These are phyloP conservation scores for Helichrysum umbraculigerum DNA, from an alignment of 129 eudicot genomes.

Conservation along the genomic window DNA sequence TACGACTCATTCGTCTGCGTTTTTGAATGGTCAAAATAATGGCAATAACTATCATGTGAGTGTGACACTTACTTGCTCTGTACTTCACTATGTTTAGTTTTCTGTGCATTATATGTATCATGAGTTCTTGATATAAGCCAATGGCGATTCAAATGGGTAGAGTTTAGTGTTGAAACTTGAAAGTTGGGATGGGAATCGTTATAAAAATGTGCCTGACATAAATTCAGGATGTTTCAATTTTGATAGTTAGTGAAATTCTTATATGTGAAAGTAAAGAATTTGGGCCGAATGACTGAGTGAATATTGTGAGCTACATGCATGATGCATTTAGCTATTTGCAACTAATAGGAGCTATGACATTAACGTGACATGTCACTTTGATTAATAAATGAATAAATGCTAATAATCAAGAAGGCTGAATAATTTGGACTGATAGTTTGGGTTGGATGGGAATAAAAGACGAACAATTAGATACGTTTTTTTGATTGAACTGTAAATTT, in stretches of 20 bases:
- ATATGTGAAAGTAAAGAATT: neutral
- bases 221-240: neutral
- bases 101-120: neutral
- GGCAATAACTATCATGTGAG: conserved; percentile 31
- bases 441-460: neutral
- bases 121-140: neutral
- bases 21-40: conserved; percentile 26
- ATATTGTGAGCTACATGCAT: neutral
- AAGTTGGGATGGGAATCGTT: neutral
- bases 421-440: neutral
- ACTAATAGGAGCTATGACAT: conserved; percentile 15
- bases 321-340: neutral
- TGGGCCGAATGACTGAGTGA: neutral
- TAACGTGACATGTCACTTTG: neutral
- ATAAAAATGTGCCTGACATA: neutral
- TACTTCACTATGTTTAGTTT: neutral
- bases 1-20: conserved; percentile 49
- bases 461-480: neutral
- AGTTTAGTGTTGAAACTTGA: conserved; percentile 9
- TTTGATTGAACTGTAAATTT: neutral
- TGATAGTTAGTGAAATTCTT: neutral
- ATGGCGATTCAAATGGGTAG: neutral
- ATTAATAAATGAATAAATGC: conserved; percentile 4
- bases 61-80: conserved; percentile 25
- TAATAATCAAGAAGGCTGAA: conserved; percentile 3